phyloP scores from a whole-genome alignment of 2,329 filamentous ascomycete species.

The Pyricularia grisea region DNA sequence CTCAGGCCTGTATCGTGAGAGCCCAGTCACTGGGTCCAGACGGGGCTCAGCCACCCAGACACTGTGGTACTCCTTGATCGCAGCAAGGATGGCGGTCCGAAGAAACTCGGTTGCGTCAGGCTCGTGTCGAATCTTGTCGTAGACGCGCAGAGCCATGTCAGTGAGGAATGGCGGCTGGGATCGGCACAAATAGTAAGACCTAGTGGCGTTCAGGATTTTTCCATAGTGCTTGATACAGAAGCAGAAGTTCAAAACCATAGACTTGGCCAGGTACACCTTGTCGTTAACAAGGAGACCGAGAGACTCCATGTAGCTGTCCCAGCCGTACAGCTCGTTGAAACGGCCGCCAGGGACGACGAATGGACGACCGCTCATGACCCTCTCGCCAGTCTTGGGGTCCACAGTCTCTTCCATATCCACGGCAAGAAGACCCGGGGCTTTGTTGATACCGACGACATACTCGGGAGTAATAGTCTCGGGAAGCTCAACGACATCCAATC shows the following conservation, averaged over 20 bases:
- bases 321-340: slow-evolving; percentile 97
- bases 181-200: slow-evolving; percentile 88
- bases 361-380: slow-evolving; percentile 68
- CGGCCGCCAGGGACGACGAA: slow-evolving; percentile 96
- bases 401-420: slow-evolving; percentile 74
- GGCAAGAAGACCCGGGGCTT: slow-evolving; percentile 80
- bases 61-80: slow-evolving; percentile 92
- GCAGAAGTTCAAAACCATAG: slow-evolving; percentile 93
- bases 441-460: slow-evolving; percentile 73
- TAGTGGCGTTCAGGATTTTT: slow-evolving; percentile 94
- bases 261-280: slow-evolving; percentile 77
- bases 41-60: slow-evolving; percentile 79
- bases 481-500: slow-evolving; percentile 77
- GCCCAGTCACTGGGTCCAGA: slow-evolving; percentile 64
- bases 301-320: slow-evolving; percentile 99
- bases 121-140: slow-evolving; percentile 85
- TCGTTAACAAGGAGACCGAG: slow-evolving; percentile 81
- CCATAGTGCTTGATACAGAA: slow-evolving; percentile 98
- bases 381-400: slow-evolving; percentile 59
- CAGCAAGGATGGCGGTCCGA: slow-evolving; percentile 68
- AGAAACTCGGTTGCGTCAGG: slow-evolving; percentile 74
- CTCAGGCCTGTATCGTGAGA: slow-evolving; percentile 78
- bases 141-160: slow-evolving; percentile 91
- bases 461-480: slow-evolving; percentile 70
- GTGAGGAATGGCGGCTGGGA: slow-evolving; percentile 96